Conservation (phyloP, 164 flowering plant species). For the Liquidambar formosana region DNA sequence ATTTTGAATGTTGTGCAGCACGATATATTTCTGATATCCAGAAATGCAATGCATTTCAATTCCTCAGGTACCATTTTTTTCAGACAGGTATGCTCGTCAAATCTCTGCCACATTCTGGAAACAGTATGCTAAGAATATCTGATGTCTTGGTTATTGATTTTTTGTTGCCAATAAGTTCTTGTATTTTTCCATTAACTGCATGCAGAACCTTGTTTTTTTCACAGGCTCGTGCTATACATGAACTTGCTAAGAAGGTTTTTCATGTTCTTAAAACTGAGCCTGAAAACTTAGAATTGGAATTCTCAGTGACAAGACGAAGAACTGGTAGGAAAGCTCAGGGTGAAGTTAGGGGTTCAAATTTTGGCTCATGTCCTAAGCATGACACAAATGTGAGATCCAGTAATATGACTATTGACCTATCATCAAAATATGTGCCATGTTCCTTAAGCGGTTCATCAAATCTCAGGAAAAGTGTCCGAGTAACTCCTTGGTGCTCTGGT, state of each 20-base stretch:
- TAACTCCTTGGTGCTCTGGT: conserved; percentile 9
- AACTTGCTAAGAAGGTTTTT: conserved; percentile 59
- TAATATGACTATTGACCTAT: conserved; percentile 3
- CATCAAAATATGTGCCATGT: conserved; percentile 19
- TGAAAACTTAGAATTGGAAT: conserved; percentile 46
- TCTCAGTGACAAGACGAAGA: conserved; percentile 38
- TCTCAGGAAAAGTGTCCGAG: conserved; percentile 14
- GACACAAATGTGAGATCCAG: conserved; percentile 18
- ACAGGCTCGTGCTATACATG: conserved; percentile 68
- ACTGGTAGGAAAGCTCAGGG: conserved; percentile 28
- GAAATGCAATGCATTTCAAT: conserved; percentile 81
- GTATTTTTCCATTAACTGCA: background rate
- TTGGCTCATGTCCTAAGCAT: conserved; percentile 15
- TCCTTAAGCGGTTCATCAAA: conserved; percentile 17
- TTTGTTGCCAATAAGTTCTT: background rate
- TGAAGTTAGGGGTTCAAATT: conserved; percentile 25
- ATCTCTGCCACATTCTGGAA: background rate
- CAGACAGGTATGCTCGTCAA: conserved; percentile 52
- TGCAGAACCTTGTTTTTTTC: conserved; percentile 1
- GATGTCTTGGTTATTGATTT: background rate
- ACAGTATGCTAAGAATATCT: background rate
- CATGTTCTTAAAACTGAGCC: conserved; percentile 56
- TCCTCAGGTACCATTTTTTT: conserved; percentile 49
- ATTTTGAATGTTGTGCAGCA: conserved; percentile 41
- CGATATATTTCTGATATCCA: conserved; percentile 59